Percentiles rank a stretch among this genome's conserved stretches.
Evolutionary conservation across 352 stramenopile genomes (phyloP).

Genomic region (Pythium folliculosum): DNA sequence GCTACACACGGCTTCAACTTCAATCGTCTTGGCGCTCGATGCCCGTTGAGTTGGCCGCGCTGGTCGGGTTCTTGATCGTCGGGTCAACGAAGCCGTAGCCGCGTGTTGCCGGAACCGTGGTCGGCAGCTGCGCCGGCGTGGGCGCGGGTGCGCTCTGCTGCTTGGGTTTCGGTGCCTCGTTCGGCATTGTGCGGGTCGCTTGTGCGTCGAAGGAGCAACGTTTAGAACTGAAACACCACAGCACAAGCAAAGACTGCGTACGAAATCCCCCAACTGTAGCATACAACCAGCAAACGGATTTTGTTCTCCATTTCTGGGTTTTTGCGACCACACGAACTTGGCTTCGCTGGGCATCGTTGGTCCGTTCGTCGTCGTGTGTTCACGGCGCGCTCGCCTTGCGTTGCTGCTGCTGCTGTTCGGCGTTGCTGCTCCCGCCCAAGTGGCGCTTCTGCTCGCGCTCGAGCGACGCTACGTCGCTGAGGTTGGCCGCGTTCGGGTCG

Average conservation of each 20-base stretch:
- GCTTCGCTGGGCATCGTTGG: not conserved
- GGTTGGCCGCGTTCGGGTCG: slow-evolving; percentile 3
- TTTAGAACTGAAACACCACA: not conserved
- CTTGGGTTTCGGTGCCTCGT: not conserved
- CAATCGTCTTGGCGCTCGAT: not conserved
- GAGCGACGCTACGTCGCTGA: slow-evolving; percentile 20
- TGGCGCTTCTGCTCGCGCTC: slow-evolving; percentile 27
- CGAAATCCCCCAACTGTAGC: too few relatives aligned
- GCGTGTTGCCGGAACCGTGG: not conserved
- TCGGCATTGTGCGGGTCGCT: not conserved
- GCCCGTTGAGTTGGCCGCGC: not conserved
- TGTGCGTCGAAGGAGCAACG: not conserved
- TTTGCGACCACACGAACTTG: too few relatives aligned
- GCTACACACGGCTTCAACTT: too few relatives aligned
- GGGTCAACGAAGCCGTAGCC: slow-evolving; percentile 9
- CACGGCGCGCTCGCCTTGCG: slow-evolving; percentile 21
- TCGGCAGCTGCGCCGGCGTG: not conserved
- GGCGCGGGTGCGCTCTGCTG: not conserved
- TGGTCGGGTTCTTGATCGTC: not conserved
- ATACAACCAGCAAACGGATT: too few relatives aligned
- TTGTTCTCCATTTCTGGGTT: too few relatives aligned
- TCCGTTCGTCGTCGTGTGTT: not conserved
- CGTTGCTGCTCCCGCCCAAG: slow-evolving; percentile 14
- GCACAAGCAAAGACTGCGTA: too few relatives aligned
- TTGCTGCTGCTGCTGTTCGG: too few relatives aligned